phyloP scores from a whole-genome alignment of 2,329 filamentous ascomycete genomes.

The Colletotrichum sojae region DNA sequence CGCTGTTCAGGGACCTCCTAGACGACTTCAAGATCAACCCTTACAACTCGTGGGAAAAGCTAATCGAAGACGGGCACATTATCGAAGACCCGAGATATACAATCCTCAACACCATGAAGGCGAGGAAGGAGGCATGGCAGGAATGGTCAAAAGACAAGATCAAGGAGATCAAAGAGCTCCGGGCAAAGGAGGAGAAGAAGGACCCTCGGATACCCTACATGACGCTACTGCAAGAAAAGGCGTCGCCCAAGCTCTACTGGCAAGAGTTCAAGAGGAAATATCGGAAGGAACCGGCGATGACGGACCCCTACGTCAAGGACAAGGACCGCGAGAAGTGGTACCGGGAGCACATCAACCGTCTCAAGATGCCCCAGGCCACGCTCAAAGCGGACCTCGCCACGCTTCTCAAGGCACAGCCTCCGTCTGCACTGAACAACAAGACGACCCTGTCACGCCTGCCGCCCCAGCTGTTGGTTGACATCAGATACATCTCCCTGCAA shows the following conservation, averaged over 20 bases:
- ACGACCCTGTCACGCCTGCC: slow-evolving; percentile 73
- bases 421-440: slow-evolving; percentile 70
- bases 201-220: slow-evolving; percentile 90
- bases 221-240: slow-evolving; percentile 83
- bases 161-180: slow-evolving; percentile 77
- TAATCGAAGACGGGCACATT: slow-evolving; percentile 85
- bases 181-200: slow-evolving; percentile 82
- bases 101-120: slow-evolving; percentile 83
- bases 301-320: slow-evolving; percentile 77
- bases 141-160: slow-evolving; percentile 87
- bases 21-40: slow-evolving; percentile 87
- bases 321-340: slow-evolving; percentile 87
- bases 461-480: slow-evolving; percentile 72
- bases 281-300: slow-evolving; percentile 85
- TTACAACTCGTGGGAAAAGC: slow-evolving; percentile 91
- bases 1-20: slow-evolving; percentile 87
- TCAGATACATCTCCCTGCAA: slow-evolving; percentile 79
- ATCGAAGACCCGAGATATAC: slow-evolving; percentile 91
- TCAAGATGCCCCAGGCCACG: slow-evolving; percentile 76
- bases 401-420: slow-evolving; percentile 74
- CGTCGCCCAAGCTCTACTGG: slow-evolving; percentile 96
- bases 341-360: slow-evolving; percentile 77
- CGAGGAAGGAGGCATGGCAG: slow-evolving; percentile 85
- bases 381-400: slow-evolving; percentile 79
- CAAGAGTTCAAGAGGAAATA: slow-evolving; percentile 95